phyloP scores from a whole-genome alignment of 2,329 filamentous ascomycete species.

The Anthostomella pinea region DNA sequence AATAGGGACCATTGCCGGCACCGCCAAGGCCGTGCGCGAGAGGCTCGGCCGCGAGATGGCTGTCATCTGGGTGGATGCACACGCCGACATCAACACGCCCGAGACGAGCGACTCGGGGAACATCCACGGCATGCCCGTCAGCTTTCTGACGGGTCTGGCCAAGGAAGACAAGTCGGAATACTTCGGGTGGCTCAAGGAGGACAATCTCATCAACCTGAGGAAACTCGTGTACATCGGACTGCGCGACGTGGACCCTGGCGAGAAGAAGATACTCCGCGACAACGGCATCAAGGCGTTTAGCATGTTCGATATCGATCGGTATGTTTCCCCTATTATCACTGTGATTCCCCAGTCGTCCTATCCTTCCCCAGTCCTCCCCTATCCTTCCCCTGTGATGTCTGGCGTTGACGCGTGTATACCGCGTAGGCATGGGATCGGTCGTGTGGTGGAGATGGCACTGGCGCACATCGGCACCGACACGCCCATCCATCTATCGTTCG shows the following conservation, averaged over 20 bases:
- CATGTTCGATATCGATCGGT: slow-evolving; percentile 97
- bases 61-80: slow-evolving; percentile 98
- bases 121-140: slow-evolving; percentile 96
- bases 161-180: slow-evolving; percentile 71
- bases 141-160: slow-evolving; percentile 84
- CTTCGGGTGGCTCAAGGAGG: slow-evolving; percentile 85
- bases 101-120: slow-evolving; percentile 88
- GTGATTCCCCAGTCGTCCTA: no score
- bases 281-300: slow-evolving; percentile 92
- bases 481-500: slow-evolving; percentile 94
- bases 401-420: no score
- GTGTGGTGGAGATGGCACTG: slow-evolving; percentile 97
- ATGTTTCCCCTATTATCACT: slow-evolving; percentile 35
- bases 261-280: slow-evolving; percentile 89
- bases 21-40: slow-evolving; percentile 82
- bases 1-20: slow-evolving; percentile 87
- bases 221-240: slow-evolving; percentile 98
- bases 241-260: slow-evolving; percentile 85
- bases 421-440: slow-evolving; percentile 81
- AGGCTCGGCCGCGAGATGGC: slow-evolving; percentile 78
- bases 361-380: not conserved
- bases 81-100: slow-evolving; percentile 96
- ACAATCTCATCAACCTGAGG: slow-evolving; percentile 65
- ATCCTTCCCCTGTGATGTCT: no score
- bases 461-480: slow-evolving; percentile 92